Conservation (phyloP, 2,329 filamentous ascomycete species). For the Periconia macrospinosa region DNA sequence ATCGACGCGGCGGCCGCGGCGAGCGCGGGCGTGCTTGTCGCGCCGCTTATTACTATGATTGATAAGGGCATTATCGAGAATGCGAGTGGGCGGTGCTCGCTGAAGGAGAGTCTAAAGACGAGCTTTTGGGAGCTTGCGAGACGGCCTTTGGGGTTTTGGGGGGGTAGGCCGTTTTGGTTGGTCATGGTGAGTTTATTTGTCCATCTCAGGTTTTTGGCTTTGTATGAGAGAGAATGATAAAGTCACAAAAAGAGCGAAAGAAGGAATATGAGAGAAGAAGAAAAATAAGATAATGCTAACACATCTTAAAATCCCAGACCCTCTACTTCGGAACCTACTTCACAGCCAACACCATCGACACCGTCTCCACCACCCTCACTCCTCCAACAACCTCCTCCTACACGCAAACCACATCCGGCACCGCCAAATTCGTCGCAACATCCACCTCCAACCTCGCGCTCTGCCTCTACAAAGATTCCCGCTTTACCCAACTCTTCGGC, state of each 20-base stretch:
- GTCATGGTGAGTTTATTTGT: slow-evolving; percentile 51
- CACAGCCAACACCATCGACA: slow-evolving; percentile 86
- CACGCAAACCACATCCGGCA: slow-evolving; percentile 69
- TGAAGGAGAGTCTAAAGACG: slow-evolving; percentile 61
- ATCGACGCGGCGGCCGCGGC: slow-evolving; percentile 71
- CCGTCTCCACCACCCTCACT: slow-evolving; percentile 64
- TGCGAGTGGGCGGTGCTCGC: slow-evolving; percentile 67
- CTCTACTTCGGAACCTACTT: slow-evolving; percentile 90
- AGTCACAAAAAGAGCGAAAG: neutral
- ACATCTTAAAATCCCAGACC: slow-evolving; percentile 34
- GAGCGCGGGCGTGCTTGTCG: slow-evolving; percentile 73
- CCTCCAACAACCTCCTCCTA: slow-evolving; percentile 50
- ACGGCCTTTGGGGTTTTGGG: slow-evolving; percentile 63
- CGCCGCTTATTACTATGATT: slow-evolving; percentile 84
- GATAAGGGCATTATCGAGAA: slow-evolving; percentile 82
- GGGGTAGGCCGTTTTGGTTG: slow-evolving; percentile 68
- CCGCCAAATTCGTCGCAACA: slow-evolving; percentile 79
- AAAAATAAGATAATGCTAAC: neutral
- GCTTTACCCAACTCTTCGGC: slow-evolving; percentile 82
- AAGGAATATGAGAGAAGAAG: neutral
- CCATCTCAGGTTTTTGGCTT: neutral
- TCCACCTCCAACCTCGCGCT: slow-evolving; percentile 81
- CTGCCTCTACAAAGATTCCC: slow-evolving; percentile 86
- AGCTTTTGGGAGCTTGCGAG: slow-evolving; percentile 61
- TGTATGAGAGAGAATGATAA: neutral